These are phyloP conservation scores for Coemansia furcata DNA, from an alignment of 192 early-diverging fungal genomes.

Conservation along the genomic window DNA sequence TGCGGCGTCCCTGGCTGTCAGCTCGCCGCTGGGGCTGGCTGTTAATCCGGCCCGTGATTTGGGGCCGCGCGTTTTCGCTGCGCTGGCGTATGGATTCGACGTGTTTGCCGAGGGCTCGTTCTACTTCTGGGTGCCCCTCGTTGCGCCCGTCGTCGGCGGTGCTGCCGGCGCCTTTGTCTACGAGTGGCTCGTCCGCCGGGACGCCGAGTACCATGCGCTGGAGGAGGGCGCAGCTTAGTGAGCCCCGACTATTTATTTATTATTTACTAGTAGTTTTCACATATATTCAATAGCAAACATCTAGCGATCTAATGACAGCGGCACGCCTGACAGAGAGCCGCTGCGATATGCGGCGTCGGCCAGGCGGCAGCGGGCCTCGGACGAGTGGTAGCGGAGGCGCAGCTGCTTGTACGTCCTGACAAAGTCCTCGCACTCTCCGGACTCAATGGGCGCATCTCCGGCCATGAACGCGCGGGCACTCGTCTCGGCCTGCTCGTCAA, in stretches of 20 bases:
- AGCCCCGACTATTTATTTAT: background rate
- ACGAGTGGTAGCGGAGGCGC: conserved; percentile 27
- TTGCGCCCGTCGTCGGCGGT: conserved; percentile 59
- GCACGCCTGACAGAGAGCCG: conserved; percentile 37
- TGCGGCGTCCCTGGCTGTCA: conserved; percentile 54
- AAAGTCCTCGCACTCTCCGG: conserved; percentile 46
- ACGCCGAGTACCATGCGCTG: conserved; percentile 31
- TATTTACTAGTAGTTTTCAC: background rate
- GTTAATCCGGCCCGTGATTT: conserved; percentile 76
- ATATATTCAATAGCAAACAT: background rate
- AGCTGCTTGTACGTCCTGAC: conserved; percentile 41
- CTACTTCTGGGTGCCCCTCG: conserved; percentile 70
- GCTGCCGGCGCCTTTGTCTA: conserved; percentile 56
- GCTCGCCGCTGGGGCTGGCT: conserved; percentile 56
- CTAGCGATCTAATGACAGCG: conserved; percentile 41
- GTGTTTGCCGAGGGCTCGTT: conserved; percentile 59
- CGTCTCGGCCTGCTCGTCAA: conserved; percentile 35
- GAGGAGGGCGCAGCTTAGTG: conserved; percentile 24
- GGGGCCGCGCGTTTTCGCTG: conserved; percentile 68
- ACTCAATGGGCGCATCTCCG: conserved; percentile 6
- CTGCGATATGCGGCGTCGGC: conserved; percentile 41
- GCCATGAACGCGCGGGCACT: conserved; percentile 15
- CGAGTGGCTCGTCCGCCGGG: conserved; percentile 54
- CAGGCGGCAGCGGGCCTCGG: conserved; percentile 20
- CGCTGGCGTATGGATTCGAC: conserved; percentile 58